Base-by-base conservation (phyloP, 257 asterid genomes). In the Apocynum venetum region DNA sequence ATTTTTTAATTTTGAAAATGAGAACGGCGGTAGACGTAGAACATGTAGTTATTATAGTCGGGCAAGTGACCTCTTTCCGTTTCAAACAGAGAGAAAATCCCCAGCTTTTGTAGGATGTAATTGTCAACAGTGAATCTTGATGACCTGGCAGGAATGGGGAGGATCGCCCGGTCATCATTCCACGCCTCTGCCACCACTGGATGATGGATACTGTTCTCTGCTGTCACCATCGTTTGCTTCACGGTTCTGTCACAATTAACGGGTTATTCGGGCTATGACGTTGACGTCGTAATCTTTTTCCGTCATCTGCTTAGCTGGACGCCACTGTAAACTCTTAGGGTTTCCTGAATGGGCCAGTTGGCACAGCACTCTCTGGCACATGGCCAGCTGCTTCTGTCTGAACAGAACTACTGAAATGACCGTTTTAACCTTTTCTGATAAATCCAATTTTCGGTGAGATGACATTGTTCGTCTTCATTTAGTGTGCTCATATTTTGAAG, bases 271-370 rank as follows among this genome's bases (percentile, higher is more conserved):
- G 0, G 46, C 19, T 2, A 48, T 6, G 20, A 3, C 36, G 41
- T 72, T 61, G 47, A 84, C 81, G 84, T 68, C 79, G 90, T 88
- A 48, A 70, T 0, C 31, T 4, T 20, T 81, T 53, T 44, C 83
- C 81, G 85, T 84, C 59, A 79, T 64, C 73, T 74, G 90, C 92
- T 84, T 88, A 87, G 90, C 87, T 88, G 92, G 94, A 88, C 81
- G 83, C 87, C 89, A 81, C 79, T 76, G 71, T 79, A 43, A 78
- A 56, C 56, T 35, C 66, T 52, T 47, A 61, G 81, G 64, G 60
- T 52, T 64, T 68, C 78, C 82, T 57, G 78, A 85, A 77, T 79
- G 87, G 87, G 82, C 88, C 92, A 88, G 92, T 88, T 87, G 96
- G 92, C 92, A 83, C 76, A 76, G 82, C 79, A 72, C 79, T 78